phyloP scores from a whole-genome alignment of 257 asterid genomes.

The Plantago elongata region DNA sequence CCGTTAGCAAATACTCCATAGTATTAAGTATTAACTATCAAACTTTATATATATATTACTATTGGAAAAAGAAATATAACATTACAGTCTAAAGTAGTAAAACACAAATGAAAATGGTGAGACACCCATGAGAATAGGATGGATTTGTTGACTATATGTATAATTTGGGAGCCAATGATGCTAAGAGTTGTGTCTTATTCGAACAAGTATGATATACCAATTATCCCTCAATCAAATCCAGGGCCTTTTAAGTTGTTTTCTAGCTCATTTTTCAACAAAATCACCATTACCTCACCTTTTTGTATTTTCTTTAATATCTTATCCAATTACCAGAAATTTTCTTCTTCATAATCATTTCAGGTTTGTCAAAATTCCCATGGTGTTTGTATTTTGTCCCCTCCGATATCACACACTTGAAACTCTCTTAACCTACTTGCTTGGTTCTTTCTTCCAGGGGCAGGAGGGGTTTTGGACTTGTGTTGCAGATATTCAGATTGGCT shows the following conservation, averaged over 20 bases:
- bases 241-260: neutral
- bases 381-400: constrained; percentile 3
- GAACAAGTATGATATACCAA: constrained; percentile 41
- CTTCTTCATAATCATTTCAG: constrained; percentile 12
- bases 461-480: too few species aligned
- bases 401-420: neutral
- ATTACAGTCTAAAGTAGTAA: too few species aligned
- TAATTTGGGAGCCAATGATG: constrained; percentile 25
- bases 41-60: too few species aligned
- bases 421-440: neutral
- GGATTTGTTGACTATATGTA: constrained; percentile 19
- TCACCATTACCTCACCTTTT: constrained; percentile 3
- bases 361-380: constrained; percentile 1
- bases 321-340: neutral
- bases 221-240: constrained; percentile 40
- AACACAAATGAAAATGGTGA: too few species aligned
- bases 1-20: too few species aligned
- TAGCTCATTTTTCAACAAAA: neutral
- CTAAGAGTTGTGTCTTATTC: constrained; percentile 29
- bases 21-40: too few species aligned
- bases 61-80: too few species aligned
- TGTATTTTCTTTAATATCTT: neutral
- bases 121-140: too few species aligned
- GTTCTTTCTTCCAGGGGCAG: neutral
- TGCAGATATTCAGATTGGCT: too few species aligned